These are phyloP conservation scores for Pyricularia sp. DNA, from an alignment of 2,329 filamentous ascomycete genomes.

Conservation along the genomic window DNA sequence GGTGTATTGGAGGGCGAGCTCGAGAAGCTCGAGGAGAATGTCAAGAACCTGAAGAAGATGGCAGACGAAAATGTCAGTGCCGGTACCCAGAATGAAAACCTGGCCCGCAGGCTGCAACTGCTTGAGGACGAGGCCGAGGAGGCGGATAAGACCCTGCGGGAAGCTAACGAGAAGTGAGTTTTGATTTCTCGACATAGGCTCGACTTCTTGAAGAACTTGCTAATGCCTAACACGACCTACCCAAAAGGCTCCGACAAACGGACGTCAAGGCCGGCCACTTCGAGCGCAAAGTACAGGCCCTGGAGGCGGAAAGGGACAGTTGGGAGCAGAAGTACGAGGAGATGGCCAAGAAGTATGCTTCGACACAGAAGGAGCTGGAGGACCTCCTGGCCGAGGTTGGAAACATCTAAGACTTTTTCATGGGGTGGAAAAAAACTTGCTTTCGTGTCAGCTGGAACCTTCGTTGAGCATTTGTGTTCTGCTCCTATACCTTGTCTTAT, in stretches of 20 bases:
- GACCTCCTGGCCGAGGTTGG: conserved; percentile 84
- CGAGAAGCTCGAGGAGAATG: conserved; percentile 74
- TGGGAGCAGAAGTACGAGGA: conserved; percentile 99
- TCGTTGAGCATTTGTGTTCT: neutral
- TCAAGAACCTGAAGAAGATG: conserved; percentile 79
- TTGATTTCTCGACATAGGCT: conserved; percentile 1
- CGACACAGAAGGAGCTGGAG: conserved; percentile 79
- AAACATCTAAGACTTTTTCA: conserved; percentile 56
- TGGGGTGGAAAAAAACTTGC: neutral
- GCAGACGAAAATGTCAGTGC: conserved; percentile 72
- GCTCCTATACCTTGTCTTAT: neutral
- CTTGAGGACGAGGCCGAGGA: conserved; percentile 97
- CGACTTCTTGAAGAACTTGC: neutral
- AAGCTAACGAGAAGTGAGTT: conserved; percentile 95
- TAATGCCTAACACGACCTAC: conserved; percentile 9
- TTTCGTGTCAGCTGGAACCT: neutral
- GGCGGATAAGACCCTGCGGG: conserved; percentile 88
- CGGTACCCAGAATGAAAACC: conserved; percentile 79
- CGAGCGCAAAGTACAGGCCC: conserved; percentile 96
- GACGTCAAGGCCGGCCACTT: conserved; percentile 99
- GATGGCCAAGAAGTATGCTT: conserved; percentile 78
- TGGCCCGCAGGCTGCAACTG: conserved; percentile 85
- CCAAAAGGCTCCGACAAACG: conserved; percentile 80
- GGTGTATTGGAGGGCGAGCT: conserved; percentile 78
- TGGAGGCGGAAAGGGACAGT: conserved; percentile 81